These are phyloP conservation scores for Oenanthe sinensis DNA, from an alignment of 129 eudicot genomes.

Conservation along the genomic window DNA sequence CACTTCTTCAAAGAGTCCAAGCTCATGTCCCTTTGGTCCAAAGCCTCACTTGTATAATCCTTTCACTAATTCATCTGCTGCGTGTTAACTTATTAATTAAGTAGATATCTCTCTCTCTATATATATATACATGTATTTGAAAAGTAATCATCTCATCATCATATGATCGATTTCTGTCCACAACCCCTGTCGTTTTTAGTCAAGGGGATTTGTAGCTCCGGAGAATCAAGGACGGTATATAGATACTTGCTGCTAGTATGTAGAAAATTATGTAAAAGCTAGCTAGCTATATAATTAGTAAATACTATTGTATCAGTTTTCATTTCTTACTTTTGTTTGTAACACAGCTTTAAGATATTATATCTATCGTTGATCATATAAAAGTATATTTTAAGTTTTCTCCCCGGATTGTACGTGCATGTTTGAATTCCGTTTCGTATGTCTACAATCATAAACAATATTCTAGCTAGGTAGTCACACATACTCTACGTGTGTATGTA, in stretches of 20 bases:
- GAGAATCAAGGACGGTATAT: neutral
- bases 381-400: neutral
- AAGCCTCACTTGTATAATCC: slow-evolving; percentile 52
- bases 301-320: neutral
- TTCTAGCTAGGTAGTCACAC: no score
- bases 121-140: neutral
- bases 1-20: slow-evolving; percentile 18
- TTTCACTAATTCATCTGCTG: slow-evolving; percentile 62
- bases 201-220: slow-evolving; percentile 31
- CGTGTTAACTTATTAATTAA: slow-evolving; percentile 30
- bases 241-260: neutral
- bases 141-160: neutral
- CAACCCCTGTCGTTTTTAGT: slow-evolving; percentile 38
- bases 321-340: neutral
- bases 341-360: slow-evolving; percentile 4
- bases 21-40: slow-evolving; percentile 11
- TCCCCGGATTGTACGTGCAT: neutral
- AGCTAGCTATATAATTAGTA: no score
- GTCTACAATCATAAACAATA: neutral
- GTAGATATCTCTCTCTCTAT: neutral
- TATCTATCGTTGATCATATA: neutral
- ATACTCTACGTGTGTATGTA: no score
- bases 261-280: neutral
- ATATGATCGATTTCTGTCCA: neutral
- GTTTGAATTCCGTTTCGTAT: neutral